phyloP scores from a whole-genome alignment of 1,284 basidiomycete species.

The Chalciporus sp. region DNA sequence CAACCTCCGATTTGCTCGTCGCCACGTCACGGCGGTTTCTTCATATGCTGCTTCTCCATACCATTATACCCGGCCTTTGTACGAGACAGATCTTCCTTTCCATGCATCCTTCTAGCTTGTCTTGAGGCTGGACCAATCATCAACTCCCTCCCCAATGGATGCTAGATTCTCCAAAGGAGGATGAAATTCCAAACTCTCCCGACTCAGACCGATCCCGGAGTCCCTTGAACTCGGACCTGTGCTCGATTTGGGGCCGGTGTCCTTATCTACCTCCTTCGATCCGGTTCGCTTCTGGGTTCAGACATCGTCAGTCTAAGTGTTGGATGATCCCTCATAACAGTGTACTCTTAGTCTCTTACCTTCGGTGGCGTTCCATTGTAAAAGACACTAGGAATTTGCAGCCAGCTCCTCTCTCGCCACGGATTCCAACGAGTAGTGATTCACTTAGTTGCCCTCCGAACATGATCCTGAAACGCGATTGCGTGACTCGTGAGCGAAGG shows the following conservation, averaged over 20 bases:
- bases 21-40: no score
- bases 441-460: conserved; percentile 1
- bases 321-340: not conserved
- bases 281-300: not conserved
- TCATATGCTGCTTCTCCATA: no score
- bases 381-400: not conserved
- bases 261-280: not conserved
- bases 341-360: not conserved
- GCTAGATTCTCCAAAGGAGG: not conserved
- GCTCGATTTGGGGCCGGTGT: no score
- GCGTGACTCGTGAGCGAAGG: not conserved
- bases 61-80: no score
- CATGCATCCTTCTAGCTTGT: no score
- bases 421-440: not conserved
- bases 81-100: no score
- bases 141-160: not conserved
- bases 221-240: not conserved
- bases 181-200: not conserved
- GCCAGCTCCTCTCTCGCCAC: not conserved
- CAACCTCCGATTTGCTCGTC: no score
- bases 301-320: not conserved
- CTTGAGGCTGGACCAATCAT: no score
- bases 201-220: not conserved
- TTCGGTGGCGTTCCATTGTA: not conserved
- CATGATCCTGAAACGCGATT: not conserved